Evolutionary conservation across 2,329 filamentous ascomycete genomes (phyloP).

Genomic region (Chrysosporium keratinophilum): DNA sequence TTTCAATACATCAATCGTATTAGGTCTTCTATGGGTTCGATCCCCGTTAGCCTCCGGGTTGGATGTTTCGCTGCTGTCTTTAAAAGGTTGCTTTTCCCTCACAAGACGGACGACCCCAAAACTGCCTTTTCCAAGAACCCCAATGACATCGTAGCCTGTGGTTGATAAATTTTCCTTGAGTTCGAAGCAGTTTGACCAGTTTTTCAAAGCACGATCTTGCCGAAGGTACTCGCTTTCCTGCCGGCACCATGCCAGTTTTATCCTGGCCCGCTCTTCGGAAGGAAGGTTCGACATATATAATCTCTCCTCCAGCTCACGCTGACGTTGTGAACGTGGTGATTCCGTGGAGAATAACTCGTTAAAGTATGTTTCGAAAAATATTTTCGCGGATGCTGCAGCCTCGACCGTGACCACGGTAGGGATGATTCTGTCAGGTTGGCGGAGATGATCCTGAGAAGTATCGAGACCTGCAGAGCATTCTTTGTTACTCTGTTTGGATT

Average conservation of each 20-base stretch:
- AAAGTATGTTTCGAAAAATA: slow-evolving; percentile 78
- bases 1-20: slow-evolving; percentile 17
- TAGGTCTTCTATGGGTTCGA: slow-evolving; percentile 14
- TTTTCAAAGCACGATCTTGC: slow-evolving; percentile 59
- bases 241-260: slow-evolving; percentile 49
- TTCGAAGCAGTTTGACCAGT: slow-evolving; percentile 40
- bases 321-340: slow-evolving; percentile 51
- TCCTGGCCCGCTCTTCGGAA: slow-evolving; percentile 46
- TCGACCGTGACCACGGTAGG: slow-evolving; percentile 56
- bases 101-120: slow-evolving; percentile 89
- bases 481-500: background rate
- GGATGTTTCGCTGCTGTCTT: slow-evolving; percentile 3
- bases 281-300: slow-evolving; percentile 49
- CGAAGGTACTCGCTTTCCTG: slow-evolving; percentile 67
- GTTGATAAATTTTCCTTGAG: slow-evolving; percentile 43
- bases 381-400: slow-evolving; percentile 66
- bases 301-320: slow-evolving; percentile 52
- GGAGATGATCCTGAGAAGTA: background rate
- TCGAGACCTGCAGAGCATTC: background rate
- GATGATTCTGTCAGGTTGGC: slow-evolving; percentile 13
- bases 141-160: slow-evolving; percentile 67
- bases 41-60: slow-evolving; percentile 11
- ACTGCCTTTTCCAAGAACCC: slow-evolving; percentile 81
- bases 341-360: slow-evolving; percentile 53
- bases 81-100: slow-evolving; percentile 45